These are phyloP conservation scores for Hymenoscyphus repandus DNA, from an alignment of 2,329 filamentous ascomycete genomes.

Conservation along the genomic window DNA sequence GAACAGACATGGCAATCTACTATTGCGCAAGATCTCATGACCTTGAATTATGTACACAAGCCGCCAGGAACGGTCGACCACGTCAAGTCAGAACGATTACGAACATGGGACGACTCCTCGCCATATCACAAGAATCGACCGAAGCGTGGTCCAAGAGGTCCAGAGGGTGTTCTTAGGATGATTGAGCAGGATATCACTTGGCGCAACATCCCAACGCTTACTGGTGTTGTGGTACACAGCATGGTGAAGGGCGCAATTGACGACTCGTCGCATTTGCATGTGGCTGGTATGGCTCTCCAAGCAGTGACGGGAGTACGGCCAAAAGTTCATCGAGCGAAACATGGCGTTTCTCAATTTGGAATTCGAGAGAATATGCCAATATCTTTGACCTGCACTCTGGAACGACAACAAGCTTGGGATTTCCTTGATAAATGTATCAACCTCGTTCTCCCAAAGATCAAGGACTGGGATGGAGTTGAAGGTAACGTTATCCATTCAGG, in stretches of 20 bases:
- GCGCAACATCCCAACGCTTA: slow-evolving; percentile 78
- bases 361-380: slow-evolving; percentile 66
- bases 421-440: slow-evolving; percentile 89
- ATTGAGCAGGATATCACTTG: slow-evolving; percentile 72
- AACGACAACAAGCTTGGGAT: slow-evolving; percentile 77
- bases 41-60: slow-evolving; percentile 79
- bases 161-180: slow-evolving; percentile 60
- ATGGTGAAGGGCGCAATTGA: slow-evolving; percentile 63
- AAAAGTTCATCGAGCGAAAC: slow-evolving; percentile 62
- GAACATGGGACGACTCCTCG: slow-evolving; percentile 82
- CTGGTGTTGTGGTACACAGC: slow-evolving; percentile 74
- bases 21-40: slow-evolving; percentile 80
- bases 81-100: slow-evolving; percentile 60
- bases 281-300: slow-evolving; percentile 79
- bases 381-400: slow-evolving; percentile 71
- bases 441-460: slow-evolving; percentile 88
- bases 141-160: slow-evolving; percentile 75
- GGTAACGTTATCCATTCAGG: slow-evolving; percentile 33
- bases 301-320: slow-evolving; percentile 77
- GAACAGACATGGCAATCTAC: slow-evolving; percentile 88
- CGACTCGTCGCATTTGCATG: slow-evolving; percentile 71
- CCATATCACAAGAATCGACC: slow-evolving; percentile 93
- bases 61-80: slow-evolving; percentile 66
- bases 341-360: slow-evolving; percentile 70
- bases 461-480: slow-evolving; percentile 85